phyloP scores from a whole-genome alignment of 1,284 basidiomycete genomes.

The Cryptococcus deneoformans region DNA sequence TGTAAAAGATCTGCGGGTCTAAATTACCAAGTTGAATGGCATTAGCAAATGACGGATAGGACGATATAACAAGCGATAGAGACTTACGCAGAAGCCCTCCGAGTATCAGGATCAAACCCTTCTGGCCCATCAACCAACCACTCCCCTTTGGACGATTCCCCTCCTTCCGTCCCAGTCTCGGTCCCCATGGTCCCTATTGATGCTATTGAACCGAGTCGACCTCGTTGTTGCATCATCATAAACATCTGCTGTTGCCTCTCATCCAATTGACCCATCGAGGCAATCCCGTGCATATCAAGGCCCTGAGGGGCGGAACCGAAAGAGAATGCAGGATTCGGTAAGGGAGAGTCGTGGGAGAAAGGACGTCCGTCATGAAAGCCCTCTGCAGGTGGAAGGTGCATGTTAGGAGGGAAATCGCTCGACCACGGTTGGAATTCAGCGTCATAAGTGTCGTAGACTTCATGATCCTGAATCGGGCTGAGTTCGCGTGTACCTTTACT shows the following conservation, averaged over 20 bases:
- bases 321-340: conserved; percentile 41
- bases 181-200: conserved; percentile 22
- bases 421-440: not conserved
- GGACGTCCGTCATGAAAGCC: conserved; percentile 17
- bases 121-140: conserved; percentile 9
- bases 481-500: conserved; percentile 21
- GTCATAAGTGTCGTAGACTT: conserved; percentile 2
- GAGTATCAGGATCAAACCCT: conserved; percentile 15
- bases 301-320: conserved; percentile 27
- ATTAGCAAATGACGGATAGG: not conserved
- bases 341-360: conserved; percentile 31
- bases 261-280: conserved; percentile 9
- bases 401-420: conserved; percentile 6
- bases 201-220: conserved; percentile 38
- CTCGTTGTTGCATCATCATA: conserved; percentile 32
- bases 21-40: not conserved
- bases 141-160: conserved; percentile 4
- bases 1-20: conserved; percentile 17
- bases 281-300: not conserved
- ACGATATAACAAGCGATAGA: not conserved
- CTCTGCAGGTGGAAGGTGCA: conserved; percentile 8
- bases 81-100: conserved; percentile 18
- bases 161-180: conserved; percentile 19
- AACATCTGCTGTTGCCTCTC: conserved; percentile 21
- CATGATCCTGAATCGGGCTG: conserved; percentile 39